Conservation (phyloP, 768 basidiomycete genomes). For the Leucocoprinus sp. region DNA sequence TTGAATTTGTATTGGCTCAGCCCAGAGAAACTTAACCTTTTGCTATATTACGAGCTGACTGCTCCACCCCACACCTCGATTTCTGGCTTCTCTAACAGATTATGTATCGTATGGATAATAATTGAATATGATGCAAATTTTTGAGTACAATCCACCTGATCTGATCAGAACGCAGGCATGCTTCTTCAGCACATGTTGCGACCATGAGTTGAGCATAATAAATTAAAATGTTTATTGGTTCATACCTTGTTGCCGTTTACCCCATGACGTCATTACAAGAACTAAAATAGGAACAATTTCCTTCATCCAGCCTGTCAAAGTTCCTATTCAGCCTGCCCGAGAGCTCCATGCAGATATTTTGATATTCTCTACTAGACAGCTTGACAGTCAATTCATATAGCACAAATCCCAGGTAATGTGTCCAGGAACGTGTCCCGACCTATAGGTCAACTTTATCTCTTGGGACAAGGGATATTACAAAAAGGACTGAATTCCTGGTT, state of each 20-base stretch:
- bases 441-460: not conserved
- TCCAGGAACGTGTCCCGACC: slow-evolving; percentile 1
- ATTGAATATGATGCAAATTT: not conserved
- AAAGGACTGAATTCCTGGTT: no score
- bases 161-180: not conserved
- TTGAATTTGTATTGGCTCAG: slow-evolving; percentile 24
- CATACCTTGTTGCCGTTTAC: not conserved
- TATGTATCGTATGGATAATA: not conserved
- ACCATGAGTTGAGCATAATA: not conserved
- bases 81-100: slow-evolving; percentile 14
- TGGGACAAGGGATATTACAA: not conserved
- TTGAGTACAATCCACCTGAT: not conserved
- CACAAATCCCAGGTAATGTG: no score
- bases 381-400: no score
- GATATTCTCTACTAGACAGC: no score
- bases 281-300: no score
- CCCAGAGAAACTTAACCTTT: slow-evolving; percentile 24
- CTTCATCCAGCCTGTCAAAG: no score
- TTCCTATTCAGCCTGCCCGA: no score
- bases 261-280: slow-evolving; percentile 9
- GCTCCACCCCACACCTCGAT: slow-evolving; percentile 19
- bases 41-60: slow-evolving; percentile 33
- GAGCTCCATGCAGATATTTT: no score
- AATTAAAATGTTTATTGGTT: not conserved
- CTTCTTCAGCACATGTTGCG: not conserved